phyloP scores from a whole-genome alignment of 2,329 filamentous ascomycete species.

The Fusarium drepaniforme region DNA sequence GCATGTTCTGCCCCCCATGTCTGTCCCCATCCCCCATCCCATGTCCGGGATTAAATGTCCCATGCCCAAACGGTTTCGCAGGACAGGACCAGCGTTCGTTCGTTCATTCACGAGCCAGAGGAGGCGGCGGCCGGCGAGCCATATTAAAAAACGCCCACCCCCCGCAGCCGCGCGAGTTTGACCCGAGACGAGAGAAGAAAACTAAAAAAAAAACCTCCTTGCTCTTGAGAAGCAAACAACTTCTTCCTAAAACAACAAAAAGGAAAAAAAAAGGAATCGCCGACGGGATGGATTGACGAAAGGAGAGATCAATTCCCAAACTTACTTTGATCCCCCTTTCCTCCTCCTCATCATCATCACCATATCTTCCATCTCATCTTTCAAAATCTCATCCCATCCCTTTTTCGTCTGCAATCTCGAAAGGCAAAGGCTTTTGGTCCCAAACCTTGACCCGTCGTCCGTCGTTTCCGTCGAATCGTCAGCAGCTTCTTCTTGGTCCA shows the following conservation, averaged over 20 bases:
- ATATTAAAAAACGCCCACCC: constrained; percentile 37
- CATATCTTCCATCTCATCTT: not conserved
- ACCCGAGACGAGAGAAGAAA: constrained; percentile 8
- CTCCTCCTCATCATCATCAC: not conserved
- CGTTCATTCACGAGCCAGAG: constrained; percentile 19
- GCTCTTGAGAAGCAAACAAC: not conserved
- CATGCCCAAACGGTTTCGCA: constrained; percentile 37
- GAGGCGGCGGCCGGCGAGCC: not conserved
- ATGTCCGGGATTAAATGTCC: constrained; percentile 11
- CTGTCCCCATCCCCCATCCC: not conserved
- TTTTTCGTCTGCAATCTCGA: constrained; percentile 10
- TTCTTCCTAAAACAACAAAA: not conserved
- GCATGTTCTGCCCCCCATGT: constrained; percentile 16
- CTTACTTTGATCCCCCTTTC: not conserved
- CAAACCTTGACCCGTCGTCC: constrained; percentile 42
- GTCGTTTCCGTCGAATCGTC: constrained; percentile 44
- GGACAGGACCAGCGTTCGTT: not conserved
- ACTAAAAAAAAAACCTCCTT: not conserved
- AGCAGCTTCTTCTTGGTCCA: not conserved
- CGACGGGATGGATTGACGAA: constrained; percentile 10
- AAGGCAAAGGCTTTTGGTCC: constrained; percentile 13
- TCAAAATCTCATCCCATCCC: not conserved
- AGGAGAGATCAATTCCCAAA: constrained; percentile 10
- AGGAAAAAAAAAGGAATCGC: not conserved
- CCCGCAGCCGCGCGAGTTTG: constrained; percentile 26